These are phyloP conservation scores for Scheffersomyces insectosa DNA, from an alignment of 1,139 yeast genomes.

Conservation along the genomic window DNA sequence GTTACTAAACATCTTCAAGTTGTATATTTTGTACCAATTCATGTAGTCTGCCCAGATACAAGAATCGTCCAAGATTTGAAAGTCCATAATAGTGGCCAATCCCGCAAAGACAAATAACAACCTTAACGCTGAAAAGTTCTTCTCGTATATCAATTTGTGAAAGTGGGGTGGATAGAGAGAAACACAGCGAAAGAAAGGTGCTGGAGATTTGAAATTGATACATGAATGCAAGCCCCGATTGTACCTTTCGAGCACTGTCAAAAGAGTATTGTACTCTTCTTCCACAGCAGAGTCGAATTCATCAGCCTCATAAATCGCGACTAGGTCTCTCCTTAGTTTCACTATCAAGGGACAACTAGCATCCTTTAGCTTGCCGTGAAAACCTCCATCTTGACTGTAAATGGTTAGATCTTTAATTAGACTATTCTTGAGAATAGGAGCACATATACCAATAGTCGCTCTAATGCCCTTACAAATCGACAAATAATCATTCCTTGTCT, in stretches of 20 bases:
- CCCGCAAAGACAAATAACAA: constrained; percentile 24
- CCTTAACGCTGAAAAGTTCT: constrained; percentile 25
- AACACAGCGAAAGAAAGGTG: constrained; percentile 31
- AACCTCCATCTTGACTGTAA: constrained; percentile 4
- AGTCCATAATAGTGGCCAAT: constrained; percentile 20
- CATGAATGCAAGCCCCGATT: constrained; percentile 16
- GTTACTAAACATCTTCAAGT: constrained; percentile 8
- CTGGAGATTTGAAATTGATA: constrained; percentile 20
- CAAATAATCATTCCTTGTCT: constrained; percentile 18
- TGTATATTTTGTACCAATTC: constrained; percentile 22
- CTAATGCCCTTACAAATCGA: constrained; percentile 21
- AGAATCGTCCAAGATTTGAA: constrained; percentile 17
- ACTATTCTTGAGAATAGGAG: constrained; percentile 4
- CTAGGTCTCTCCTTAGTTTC: constrained; percentile 13
- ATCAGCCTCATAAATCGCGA: constrained; percentile 5
- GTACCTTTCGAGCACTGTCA: constrained; percentile 12
- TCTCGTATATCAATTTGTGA: constrained; percentile 18
- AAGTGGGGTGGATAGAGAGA: constrained; percentile 19
- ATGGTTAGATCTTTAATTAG: constrained; percentile 6
- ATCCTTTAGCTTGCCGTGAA: constrained; percentile 1
- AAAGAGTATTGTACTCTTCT: constrained; percentile 9
- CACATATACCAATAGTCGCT: constrained; percentile 7
- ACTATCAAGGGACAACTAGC: constrained; percentile 19
- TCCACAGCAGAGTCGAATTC: constrained; percentile 8
- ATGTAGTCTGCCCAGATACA: constrained; percentile 32